Evolutionary conservation across 768 basidiomycete genomes (phyloP).

Genomic region (Podaxis sp.): DNA sequence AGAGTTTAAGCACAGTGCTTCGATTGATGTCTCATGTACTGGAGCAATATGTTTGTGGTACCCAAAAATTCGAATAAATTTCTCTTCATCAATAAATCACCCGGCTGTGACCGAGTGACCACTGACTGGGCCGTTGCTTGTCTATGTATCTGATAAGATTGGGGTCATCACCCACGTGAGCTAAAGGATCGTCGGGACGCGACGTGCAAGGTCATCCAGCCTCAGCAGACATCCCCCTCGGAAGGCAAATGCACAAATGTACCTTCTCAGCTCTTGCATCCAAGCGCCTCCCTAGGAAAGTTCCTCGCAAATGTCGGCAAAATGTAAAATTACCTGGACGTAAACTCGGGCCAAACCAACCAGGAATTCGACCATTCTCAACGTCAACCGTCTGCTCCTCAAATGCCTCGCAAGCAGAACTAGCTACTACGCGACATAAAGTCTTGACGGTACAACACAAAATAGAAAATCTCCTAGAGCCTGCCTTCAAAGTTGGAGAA

Average conservation of each 20-base stretch:
- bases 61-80: too few species aligned
- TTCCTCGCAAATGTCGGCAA: background rate
- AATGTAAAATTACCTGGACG: background rate
- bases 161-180: background rate
- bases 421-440: constrained; percentile 20
- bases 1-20: too few species aligned
- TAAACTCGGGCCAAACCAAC: background rate
- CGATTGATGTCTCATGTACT: too few species aligned
- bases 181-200: background rate
- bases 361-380: background rate
- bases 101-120: too few species aligned
- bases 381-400: background rate
- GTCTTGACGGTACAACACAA: constrained; percentile 51
- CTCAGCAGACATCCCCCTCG: background rate
- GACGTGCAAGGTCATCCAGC: background rate
- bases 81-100: too few species aligned
- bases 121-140: background rate
- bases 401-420: background rate
- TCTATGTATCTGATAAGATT: constrained; percentile 4
- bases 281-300: background rate
- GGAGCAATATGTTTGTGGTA: too few species aligned
- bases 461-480: constrained; percentile 44
- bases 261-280: background rate
- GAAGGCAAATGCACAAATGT: constrained; percentile 11
- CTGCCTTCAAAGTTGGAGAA: constrained; percentile 31